Evolutionary conservation across 148 eudicot species (phyloP), one percentile per base, ranked within the genome.

Genomic region (Cornus suecica): DNA sequence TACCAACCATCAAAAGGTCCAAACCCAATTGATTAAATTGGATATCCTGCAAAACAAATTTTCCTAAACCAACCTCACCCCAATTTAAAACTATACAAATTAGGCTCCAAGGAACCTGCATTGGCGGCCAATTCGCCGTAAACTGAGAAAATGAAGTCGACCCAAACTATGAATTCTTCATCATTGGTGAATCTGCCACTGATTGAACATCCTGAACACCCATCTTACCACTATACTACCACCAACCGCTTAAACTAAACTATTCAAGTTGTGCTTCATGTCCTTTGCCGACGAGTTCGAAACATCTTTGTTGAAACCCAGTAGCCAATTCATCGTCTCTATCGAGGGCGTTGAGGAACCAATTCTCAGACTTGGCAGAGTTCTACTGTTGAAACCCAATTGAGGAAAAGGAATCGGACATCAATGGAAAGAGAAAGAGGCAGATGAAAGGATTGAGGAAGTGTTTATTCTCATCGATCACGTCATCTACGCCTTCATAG

Each of bases 391-490:
- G 69, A 31, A 85, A 80, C 65, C 88, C 97, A 30, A 90, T 84
- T 16, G 89, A 87, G 0, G 82, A 66, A 0, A 77, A n/a, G n/a
- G 82, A 66, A 0, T 78, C 66, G 1, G 81, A 76, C 58, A 71
- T 78, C 4, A 67, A 25, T 22, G 90, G 88, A 18, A 94, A 94
- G 8, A 94, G 60, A 61, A 92, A 94, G 16, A 94, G 45, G 4
- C 98, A 80, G 29, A 94, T 97, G 78, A 0, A 84, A 75, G 13
- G 81, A 48, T 25, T 84, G n/a, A 60, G 23, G 8, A 93, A 61
- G 0, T 95, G 89, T 58, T 94, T 96, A 72, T 89, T 90, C 79
- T 94, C 99, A 2, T 94, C 94, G 41, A 94, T 78, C 94, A 92
- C 87, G 69, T 92, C 90, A 8, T 94, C 96, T 8, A 94, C 81